Conservation (phyloP, 192 early-diverging fungal species). For the Kappamyces sp. region DNA sequence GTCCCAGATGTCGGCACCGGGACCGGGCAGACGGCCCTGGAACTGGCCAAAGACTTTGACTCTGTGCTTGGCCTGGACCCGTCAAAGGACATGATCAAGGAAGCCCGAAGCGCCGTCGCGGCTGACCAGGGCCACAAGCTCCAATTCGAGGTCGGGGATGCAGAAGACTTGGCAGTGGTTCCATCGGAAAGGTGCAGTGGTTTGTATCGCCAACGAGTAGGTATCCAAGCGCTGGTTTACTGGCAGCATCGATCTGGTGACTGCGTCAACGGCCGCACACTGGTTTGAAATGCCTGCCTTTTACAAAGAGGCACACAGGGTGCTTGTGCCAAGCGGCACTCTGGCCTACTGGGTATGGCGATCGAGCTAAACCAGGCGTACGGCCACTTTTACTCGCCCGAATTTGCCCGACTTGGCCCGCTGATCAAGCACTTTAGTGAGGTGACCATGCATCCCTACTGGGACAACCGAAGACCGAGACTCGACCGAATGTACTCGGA, state of each 20-base stretch:
- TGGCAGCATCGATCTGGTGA: neutral
- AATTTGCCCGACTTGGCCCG: slow-evolving; percentile 25
- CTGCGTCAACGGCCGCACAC: slow-evolving; percentile 16
- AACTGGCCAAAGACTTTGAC: slow-evolving; percentile 39
- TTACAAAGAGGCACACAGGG: slow-evolving; percentile 49
- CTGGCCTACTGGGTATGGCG: slow-evolving; percentile 36
- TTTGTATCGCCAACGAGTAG: too few relatives aligned
- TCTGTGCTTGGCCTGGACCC: slow-evolving; percentile 35
- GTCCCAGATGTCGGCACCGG: slow-evolving; percentile 44
- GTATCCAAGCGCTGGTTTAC: too few relatives aligned
- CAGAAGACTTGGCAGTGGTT: too few relatives aligned
- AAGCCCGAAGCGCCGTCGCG: neutral
- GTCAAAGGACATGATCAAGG: neutral
- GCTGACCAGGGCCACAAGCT: too few relatives aligned
- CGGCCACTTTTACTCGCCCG: slow-evolving; percentile 30
- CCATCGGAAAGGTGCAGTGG: too few relatives aligned
- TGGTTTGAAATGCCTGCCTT: slow-evolving; percentile 55
- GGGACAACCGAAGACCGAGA: slow-evolving; percentile 37
- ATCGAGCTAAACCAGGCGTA: slow-evolving; percentile 22
- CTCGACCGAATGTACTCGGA: slow-evolving; percentile 30
- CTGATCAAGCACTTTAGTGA: slow-evolving; percentile 22
- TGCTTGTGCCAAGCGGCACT: slow-evolving; percentile 54
- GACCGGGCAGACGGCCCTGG: slow-evolving; percentile 48
- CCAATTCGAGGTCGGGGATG: too few relatives aligned
- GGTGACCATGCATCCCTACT: slow-evolving; percentile 32